These are phyloP conservation scores for Plasmopara halstedii DNA, from an alignment of 352 stramenopile species.

Conservation along the genomic window DNA sequence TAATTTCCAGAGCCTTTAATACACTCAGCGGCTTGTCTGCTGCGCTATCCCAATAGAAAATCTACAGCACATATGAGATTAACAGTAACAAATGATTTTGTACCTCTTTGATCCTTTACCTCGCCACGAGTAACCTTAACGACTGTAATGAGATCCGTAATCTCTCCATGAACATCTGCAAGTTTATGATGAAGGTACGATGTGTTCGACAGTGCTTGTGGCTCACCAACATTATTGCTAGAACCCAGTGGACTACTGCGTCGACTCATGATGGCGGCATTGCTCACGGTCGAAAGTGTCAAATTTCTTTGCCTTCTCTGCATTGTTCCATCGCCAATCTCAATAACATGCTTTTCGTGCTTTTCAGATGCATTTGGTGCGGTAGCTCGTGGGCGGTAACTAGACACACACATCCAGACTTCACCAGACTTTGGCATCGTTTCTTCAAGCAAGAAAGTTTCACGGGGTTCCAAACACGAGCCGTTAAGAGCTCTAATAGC, in stretches of 20 bases:
- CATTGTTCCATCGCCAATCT: background rate
- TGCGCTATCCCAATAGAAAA: conserved; percentile 57
- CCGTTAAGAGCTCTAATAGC: conserved; percentile 42
- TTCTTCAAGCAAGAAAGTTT: conserved; percentile 64
- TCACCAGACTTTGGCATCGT: conserved; percentile 70
- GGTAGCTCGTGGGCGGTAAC: conserved; percentile 35
- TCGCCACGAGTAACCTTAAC: conserved; percentile 66
- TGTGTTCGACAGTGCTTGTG: conserved; percentile 25
- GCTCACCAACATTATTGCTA: conserved; percentile 14
- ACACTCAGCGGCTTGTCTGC: conserved; percentile 29
- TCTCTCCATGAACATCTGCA: conserved; percentile 31
- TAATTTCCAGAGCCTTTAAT: conserved; percentile 59
- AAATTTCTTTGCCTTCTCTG: conserved; percentile 14
- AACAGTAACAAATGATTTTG: background rate
- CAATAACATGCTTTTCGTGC: conserved; percentile 7
- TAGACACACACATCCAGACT: conserved; percentile 62
- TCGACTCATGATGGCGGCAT: conserved; percentile 22
- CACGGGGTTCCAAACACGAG: conserved; percentile 26
- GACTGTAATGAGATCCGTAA: conserved; percentile 66
- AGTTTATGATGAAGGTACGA: conserved; percentile 41
- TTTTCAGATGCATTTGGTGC: conserved; percentile 28
- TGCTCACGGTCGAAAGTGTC: conserved; percentile 13
- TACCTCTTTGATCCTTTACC: conserved; percentile 18
- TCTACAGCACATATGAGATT: conserved; percentile 31
- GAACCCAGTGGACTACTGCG: conserved; percentile 25